Percentiles rank a stretch among this genome's conserved stretches.
phyloP scores from a whole-genome alignment of 163 green algal species.

The Prototheca cutis region DNA sequence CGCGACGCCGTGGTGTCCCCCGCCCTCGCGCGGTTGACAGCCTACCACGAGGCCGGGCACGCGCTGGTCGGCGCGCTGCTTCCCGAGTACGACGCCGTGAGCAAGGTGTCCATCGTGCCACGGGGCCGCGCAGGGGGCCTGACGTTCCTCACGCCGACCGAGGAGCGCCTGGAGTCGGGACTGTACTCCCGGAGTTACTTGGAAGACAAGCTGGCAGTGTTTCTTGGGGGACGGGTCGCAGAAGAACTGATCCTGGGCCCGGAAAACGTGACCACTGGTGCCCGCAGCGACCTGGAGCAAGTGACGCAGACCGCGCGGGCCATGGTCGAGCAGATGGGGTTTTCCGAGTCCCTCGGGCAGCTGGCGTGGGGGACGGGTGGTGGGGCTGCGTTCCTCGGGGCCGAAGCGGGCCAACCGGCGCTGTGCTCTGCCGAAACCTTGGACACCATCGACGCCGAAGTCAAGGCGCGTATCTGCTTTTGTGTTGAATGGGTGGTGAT shows the following conservation, averaged over 20 bases:
- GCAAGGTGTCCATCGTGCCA: slow-evolving; percentile 98
- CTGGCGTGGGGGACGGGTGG: slow-evolving; percentile 73
- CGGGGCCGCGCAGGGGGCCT: slow-evolving; percentile 88
- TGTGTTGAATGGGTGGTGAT: neutral
- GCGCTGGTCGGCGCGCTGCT: slow-evolving; percentile 76
- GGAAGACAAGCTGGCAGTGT: slow-evolving; percentile 98
- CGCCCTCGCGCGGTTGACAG: slow-evolving; percentile 90
- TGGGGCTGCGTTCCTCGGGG: slow-evolving; percentile 80
- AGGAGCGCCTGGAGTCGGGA: slow-evolving; percentile 93
- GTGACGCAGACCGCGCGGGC: slow-evolving; percentile 86
- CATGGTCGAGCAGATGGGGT: slow-evolving; percentile 95
- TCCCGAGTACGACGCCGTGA: slow-evolving; percentile 98
- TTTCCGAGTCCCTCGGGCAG: slow-evolving; percentile 84
- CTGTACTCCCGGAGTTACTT: slow-evolving; percentile 86
- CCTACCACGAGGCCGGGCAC: slow-evolving; percentile 92
- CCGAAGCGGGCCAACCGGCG: slow-evolving; percentile 60
- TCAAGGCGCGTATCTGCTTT: slow-evolving; percentile 57
- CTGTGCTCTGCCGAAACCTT: slow-evolving; percentile 60
- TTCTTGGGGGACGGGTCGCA: slow-evolving; percentile 90
- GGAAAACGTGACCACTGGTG: slow-evolving; percentile 94
- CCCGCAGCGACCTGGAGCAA: slow-evolving; percentile 82
- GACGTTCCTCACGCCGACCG: slow-evolving; percentile 94
- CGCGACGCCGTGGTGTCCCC: slow-evolving; percentile 89
- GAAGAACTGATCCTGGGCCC: slow-evolving; percentile 99
- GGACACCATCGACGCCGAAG: slow-evolving; percentile 94